Percentiles rank a stretch among this genome's conserved stretches.
phyloP scores from a whole-genome alignment of 768 basidiomycete genomes.

The Multifurca ochricompacta region DNA sequence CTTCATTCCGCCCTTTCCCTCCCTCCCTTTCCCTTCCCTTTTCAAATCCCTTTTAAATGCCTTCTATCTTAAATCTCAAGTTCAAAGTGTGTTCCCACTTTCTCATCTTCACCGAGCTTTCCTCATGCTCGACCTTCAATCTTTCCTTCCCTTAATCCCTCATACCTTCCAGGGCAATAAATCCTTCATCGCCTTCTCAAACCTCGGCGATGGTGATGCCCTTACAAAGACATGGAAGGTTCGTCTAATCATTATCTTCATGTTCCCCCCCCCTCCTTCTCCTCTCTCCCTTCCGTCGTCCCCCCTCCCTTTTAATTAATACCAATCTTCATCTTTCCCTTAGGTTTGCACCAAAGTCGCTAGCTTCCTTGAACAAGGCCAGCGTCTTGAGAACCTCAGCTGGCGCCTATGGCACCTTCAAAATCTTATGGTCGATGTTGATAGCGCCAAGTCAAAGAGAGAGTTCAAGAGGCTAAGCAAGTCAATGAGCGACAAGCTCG shows the following conservation, averaged over 20 bases:
- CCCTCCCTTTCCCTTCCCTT: not conserved
- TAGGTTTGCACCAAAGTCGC: slow-evolving; percentile 89
- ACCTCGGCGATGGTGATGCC: slow-evolving; percentile 76
- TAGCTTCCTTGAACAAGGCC: slow-evolving; percentile 84
- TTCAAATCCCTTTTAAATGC: slow-evolving; percentile 40
- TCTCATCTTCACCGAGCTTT: not conserved
- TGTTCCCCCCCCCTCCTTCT: too few species aligned
- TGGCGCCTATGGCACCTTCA: slow-evolving; percentile 93
- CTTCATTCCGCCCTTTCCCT: not conserved
- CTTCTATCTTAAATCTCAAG: slow-evolving; percentile 80
- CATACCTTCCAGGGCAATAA: slow-evolving; percentile 64
- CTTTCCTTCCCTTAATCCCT: slow-evolving; percentile 18
- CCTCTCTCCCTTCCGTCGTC: slow-evolving; percentile 3
- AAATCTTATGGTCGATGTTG: slow-evolving; percentile 84
- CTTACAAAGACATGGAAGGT: slow-evolving; percentile 92
- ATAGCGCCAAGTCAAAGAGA: slow-evolving; percentile 82
- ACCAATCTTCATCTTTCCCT: not conserved
- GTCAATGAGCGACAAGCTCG: slow-evolving; percentile 84
- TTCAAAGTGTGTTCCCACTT: slow-evolving; percentile 50
- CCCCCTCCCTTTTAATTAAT: not conserved
- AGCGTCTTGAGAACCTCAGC: slow-evolving; percentile 84
- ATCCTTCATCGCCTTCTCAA: slow-evolving; percentile 89
- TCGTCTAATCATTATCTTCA: slow-evolving; percentile 1
- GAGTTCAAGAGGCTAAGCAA: slow-evolving; percentile 88
- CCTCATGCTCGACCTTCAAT: slow-evolving; percentile 16